Conservation (phyloP, 2,329 filamentous ascomycete species). For the Penicillium sclerotiorum region DNA sequence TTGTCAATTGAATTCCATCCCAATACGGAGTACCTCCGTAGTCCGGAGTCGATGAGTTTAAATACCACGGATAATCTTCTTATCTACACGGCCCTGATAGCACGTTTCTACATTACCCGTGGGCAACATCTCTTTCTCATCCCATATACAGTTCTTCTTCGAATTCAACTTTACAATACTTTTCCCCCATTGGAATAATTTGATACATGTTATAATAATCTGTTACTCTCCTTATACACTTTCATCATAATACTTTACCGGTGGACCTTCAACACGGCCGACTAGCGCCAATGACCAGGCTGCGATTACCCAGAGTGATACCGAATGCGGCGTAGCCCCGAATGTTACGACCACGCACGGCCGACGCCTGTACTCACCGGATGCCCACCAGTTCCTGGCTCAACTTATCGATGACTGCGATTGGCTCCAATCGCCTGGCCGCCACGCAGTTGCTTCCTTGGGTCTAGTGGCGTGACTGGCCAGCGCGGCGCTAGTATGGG, state of each 20-base stretch:
- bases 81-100: too few relatives aligned
- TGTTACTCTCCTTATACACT: not conserved
- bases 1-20: too few relatives aligned
- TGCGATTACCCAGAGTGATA: constrained; percentile 23
- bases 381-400: constrained; percentile 22
- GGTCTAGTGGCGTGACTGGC: constrained; percentile 15
- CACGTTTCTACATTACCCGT: too few relatives aligned
- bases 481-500: constrained; percentile 13
- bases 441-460: constrained; percentile 12
- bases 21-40: too few relatives aligned
- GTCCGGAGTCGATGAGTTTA: too few relatives aligned
- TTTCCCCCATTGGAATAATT: too few relatives aligned
- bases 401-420: constrained; percentile 9
- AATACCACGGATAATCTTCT: too few relatives aligned
- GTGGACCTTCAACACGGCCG: constrained; percentile 15
- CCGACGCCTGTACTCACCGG: not conserved
- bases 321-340: constrained; percentile 20
- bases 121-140: too few relatives aligned
- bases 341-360: constrained; percentile 27
- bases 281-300: constrained; percentile 10
- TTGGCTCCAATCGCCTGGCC: constrained; percentile 3
- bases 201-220: too few relatives aligned
- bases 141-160: too few relatives aligned
- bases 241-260: not conserved
- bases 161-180: too few relatives aligned